Evolutionary conservation across 192 early-diverging fungal genomes (phyloP).

Genomic region (Coemansia guatemalensis): DNA sequence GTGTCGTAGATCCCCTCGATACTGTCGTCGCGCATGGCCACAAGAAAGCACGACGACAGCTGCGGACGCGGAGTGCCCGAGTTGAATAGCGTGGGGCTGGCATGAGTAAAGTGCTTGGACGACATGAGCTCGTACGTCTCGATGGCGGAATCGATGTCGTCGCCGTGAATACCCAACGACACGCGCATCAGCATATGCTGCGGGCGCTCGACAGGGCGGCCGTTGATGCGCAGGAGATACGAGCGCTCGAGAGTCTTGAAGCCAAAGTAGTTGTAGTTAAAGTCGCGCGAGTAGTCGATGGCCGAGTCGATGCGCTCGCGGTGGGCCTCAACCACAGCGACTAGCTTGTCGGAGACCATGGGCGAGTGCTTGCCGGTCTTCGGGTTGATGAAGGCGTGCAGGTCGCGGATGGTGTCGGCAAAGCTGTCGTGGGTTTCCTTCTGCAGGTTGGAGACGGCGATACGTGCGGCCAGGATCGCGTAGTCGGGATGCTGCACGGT

Average conservation of each 20-base stretch:
- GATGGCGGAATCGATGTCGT: conserved; percentile 86
- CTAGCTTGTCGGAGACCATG: conserved; percentile 85
- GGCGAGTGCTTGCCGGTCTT: conserved; percentile 83
- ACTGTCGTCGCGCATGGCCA: conserved; percentile 95
- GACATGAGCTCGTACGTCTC: conserved; percentile 95
- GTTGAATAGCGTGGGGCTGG: conserved; percentile 97
- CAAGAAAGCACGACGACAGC: conserved; percentile 91
- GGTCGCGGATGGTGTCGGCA: conserved; percentile 79
- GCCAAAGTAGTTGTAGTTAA: conserved; percentile 98
- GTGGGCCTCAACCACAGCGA: conserved; percentile 67
- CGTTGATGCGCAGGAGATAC: conserved; percentile 87
- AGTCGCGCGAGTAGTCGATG: conserved; percentile 96
- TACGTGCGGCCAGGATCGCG: conserved; percentile 92
- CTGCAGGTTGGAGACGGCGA: conserved; percentile 93
- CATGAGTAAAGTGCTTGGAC: conserved; percentile 94
- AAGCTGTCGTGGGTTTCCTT: conserved; percentile 82
- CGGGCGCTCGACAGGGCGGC: conserved; percentile 88
- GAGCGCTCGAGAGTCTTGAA: conserved; percentile 99
- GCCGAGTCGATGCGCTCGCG: conserved; percentile 88
- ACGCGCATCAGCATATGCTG: conserved; percentile 99
- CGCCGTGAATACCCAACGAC: conserved; percentile 92
- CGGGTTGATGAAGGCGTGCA: conserved; percentile 87
- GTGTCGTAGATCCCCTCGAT: conserved; percentile 99
- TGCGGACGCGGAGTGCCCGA: conserved; percentile 96
- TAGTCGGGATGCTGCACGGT: conserved; percentile 95